A percentile compares a stretch with the other conserved stretches of the same genome.
phyloP scores from a whole-genome alignment of 768 basidiomycete genomes.

The Agaricus subrufescens region DNA sequence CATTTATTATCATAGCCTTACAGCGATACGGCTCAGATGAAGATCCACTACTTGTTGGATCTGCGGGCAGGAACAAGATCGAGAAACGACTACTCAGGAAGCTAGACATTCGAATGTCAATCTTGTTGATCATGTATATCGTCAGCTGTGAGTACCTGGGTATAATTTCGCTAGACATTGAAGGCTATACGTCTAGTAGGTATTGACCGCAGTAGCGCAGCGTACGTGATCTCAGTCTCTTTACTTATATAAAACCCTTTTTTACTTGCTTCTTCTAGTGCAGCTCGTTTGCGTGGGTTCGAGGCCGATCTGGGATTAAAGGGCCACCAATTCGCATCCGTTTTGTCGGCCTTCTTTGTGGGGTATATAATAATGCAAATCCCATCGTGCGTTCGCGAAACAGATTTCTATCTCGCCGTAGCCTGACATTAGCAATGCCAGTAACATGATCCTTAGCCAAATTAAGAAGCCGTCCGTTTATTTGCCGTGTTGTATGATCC shows the following conservation, averaged over 20 bases:
- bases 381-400: constrained; percentile 42
- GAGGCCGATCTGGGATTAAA: constrained; percentile 54
- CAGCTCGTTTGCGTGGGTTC: constrained; percentile 62
- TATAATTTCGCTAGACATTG: not conserved
- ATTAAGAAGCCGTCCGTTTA: constrained; percentile 62
- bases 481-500: constrained; percentile 54
- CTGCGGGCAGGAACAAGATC: constrained; percentile 18
- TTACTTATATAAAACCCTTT: not conserved
- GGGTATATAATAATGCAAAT: constrained; percentile 73
- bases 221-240: constrained; percentile 27
- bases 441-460: constrained; percentile 66
- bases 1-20: not conserved
- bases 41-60: constrained; percentile 20
- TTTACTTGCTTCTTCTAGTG: constrained; percentile 28
- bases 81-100: constrained; percentile 39
- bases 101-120: constrained; percentile 46
- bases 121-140: constrained; percentile 43
- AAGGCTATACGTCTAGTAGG: constrained; percentile 22
- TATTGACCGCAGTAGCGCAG: constrained; percentile 69
- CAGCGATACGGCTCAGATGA: constrained; percentile 18
- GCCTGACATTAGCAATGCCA: constrained; percentile 17
- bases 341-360: constrained; percentile 59
- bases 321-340: constrained; percentile 54
- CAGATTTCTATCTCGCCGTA: not conserved
- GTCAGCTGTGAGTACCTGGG: constrained; percentile 30